Percentiles rank a stretch among this genome's conserved stretches.
These are phyloP conservation scores for Lachnum nothofagi DNA, from an alignment of 2,329 filamentous ascomycete genomes.

Conservation along the genomic window DNA sequence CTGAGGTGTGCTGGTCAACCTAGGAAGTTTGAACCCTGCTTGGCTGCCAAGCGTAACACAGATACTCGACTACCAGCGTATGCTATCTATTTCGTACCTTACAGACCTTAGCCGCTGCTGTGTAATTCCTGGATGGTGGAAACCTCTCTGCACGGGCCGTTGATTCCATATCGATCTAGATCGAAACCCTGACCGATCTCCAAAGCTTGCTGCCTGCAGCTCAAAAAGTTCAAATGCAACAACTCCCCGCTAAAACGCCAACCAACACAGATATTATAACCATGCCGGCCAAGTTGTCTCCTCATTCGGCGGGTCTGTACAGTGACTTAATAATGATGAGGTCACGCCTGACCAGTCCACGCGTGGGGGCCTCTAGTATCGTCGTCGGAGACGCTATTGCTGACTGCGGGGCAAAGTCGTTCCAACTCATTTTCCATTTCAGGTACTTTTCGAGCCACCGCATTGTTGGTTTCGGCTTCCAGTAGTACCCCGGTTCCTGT, in stretches of 20 bases:
- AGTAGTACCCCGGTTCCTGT: constrained; percentile 12
- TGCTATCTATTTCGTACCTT: too few species aligned
- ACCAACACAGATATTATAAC: constrained; percentile 10
- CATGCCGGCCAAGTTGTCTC: constrained; percentile 3
- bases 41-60: too few species aligned
- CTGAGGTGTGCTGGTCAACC: too few species aligned
- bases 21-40: too few species aligned
- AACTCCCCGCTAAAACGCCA: neutral
- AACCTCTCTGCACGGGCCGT: constrained; percentile 10
- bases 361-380: constrained; percentile 21
- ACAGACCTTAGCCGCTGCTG: neutral
- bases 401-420: constrained; percentile 25
- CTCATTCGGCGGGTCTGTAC: constrained; percentile 13
- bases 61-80: too few species aligned
- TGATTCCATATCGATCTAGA: constrained; percentile 10
- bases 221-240: constrained; percentile 16
- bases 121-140: neutral
- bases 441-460: constrained; percentile 13
- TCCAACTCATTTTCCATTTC: constrained; percentile 20
- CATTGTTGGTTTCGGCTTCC: neutral
- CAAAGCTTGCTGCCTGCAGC: neutral
- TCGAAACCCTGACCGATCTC: constrained; percentile 4
- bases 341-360: constrained; percentile 20
- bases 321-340: constrained; percentile 27
- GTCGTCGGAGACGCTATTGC: constrained; percentile 15